Evolutionary conservation across 768 basidiomycete species (phyloP), one percentile per base, ranked within the genome.

Genomic region (Serendipita sp.): DNA sequence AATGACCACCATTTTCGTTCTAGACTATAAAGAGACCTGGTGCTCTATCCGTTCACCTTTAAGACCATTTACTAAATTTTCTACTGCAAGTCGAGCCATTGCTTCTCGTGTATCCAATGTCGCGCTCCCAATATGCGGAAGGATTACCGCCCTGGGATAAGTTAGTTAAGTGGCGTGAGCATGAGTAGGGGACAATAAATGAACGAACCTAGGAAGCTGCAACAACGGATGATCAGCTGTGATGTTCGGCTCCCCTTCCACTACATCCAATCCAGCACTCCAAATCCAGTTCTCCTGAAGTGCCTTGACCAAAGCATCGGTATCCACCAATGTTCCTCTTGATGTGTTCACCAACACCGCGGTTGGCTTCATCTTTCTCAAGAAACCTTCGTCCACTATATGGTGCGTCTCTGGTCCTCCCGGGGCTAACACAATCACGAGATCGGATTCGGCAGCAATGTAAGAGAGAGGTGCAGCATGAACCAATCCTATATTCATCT

Each of bases 41-140:
- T 37, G 56, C 28, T 60, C 84, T 84, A 89, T 84, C 37, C 69
- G 66, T 41, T 75, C 72, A 1, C 76, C 82, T 28, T 75, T 73
- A 1, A 86, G 68, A 3, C 79, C 88, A 0, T 79, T 83, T 3
- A 90, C 70, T 60, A 86, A 69, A 70, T 92, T 92, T 65, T 81
- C 77, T 2, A 79, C 86, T 0, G 87, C 88, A 38, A 89, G 74
- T 1, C 79, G 81, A 0, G 86, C 90, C 93, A 96, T 96, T 5
- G 79, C 86, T 63, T 81, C 72, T 64, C 93, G 78, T 2, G 92
- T 92, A 74, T 96, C 89, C 8, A 83, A 76, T 15, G 93, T 94
- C 2, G 90, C 94, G 68, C 89, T 92, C 18, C 83, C 96, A 62
- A 99, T 85, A 70, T 99, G 95, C 0, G 95, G 95, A 35, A 99